A percentile compares a stretch with the other conserved stretches of the same genome.
Evolutionary conservation across 2,329 filamentous ascomycete genomes (phyloP).

Genomic region (Ceratocystiopsis minuta): DNA sequence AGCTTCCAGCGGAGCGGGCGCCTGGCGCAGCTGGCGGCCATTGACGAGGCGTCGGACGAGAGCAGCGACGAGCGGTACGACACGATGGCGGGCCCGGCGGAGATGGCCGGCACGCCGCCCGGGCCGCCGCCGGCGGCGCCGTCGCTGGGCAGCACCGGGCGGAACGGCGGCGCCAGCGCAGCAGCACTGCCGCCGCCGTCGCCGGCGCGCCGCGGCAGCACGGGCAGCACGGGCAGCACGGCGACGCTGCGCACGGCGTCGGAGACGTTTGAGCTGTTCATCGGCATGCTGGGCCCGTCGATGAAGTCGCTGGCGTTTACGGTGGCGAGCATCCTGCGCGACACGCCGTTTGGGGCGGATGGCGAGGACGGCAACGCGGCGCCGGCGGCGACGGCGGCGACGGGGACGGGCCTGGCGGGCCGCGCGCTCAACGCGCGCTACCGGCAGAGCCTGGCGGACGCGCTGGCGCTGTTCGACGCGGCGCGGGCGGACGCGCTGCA

Average conservation of each 20-base stretch:
- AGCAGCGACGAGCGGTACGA: conserved; percentile 20
- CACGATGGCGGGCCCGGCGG: not conserved
- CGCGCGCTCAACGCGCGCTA: conserved; percentile 52
- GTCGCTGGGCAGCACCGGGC: not conserved
- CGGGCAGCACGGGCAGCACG: not conserved
- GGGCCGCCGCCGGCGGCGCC: not conserved
- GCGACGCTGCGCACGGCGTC: conserved; percentile 39
- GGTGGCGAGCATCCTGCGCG: conserved; percentile 70
- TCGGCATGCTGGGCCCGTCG: conserved; percentile 71
- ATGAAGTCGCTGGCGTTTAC: conserved; percentile 95
- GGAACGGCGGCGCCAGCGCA: too few species aligned
- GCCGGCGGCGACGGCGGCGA: too few species aligned
- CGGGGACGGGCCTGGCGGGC: too few species aligned
- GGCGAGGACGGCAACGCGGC: too few species aligned
- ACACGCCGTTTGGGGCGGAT: conserved; percentile 69
- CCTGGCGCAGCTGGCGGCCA: conserved; percentile 34
- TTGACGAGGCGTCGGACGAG: conserved; percentile 44
- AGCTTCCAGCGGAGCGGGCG: conserved; percentile 21
- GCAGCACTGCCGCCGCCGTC: not conserved
- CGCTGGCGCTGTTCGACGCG: conserved; percentile 59
- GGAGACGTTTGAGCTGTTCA: conserved; percentile 86
- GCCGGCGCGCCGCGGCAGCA: too few species aligned
- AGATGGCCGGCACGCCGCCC: not conserved
- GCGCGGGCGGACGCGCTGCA: conserved; percentile 60
- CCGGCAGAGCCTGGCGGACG: conserved; percentile 60